Percentiles rank a stretch among this genome's conserved stretches.
These are phyloP conservation scores for Yarrowia bubula DNA, from an alignment of 805 yeast species.

Conservation along the genomic window DNA sequence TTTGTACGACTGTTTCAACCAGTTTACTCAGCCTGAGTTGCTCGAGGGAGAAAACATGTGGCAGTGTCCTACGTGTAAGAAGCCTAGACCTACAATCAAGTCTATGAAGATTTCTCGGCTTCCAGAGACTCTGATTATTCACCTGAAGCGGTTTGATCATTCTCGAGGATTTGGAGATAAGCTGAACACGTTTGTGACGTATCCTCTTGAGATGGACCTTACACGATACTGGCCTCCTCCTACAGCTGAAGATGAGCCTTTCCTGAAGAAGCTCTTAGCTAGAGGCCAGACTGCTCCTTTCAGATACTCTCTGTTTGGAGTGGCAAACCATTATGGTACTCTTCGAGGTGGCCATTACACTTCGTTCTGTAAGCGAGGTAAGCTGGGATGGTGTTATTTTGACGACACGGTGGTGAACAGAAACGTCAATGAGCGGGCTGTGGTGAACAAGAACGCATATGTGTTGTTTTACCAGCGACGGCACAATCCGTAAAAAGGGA, in stretches of 20 bases:
- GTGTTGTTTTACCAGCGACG: constrained; percentile 60
- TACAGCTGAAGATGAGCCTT: constrained; percentile 44
- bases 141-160: constrained; percentile 72
- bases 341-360: constrained; percentile 89
- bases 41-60: constrained; percentile 78
- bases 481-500: background rate
- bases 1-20: constrained; percentile 67
- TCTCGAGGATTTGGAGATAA: constrained; percentile 44
- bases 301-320: constrained; percentile 71
- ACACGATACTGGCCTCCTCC: constrained; percentile 70
- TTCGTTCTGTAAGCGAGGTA: constrained; percentile 65
- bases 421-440: constrained; percentile 50
- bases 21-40: constrained; percentile 71
- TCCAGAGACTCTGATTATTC: constrained; percentile 77
- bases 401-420: constrained; percentile 73
- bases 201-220: constrained; percentile 64
- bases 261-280: constrained; percentile 52
- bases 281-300: constrained; percentile 76
- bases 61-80: constrained; percentile 76
- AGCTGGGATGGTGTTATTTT: constrained; percentile 72
- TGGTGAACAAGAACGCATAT: constrained; percentile 73
- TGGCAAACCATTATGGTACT: constrained; percentile 80
- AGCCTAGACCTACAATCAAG: constrained; percentile 62
- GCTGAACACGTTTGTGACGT: constrained; percentile 62
- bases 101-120: constrained; percentile 69